Base-by-base conservation (phyloP, 1,284 basidiomycete genomes). In the Malassezia equina region DNA sequence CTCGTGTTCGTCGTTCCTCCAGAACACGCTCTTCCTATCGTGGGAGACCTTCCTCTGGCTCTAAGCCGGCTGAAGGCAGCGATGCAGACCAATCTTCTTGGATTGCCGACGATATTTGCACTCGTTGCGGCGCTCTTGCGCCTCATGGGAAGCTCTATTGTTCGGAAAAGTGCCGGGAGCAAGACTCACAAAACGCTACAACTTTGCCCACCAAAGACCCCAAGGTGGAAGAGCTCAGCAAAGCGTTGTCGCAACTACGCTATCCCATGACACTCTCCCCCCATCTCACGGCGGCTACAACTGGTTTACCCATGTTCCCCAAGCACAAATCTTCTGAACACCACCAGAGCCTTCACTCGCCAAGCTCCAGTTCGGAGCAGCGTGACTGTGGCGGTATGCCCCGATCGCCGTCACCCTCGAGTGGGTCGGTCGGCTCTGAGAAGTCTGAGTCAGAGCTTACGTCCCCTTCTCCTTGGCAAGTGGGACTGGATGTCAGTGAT, bases 21-120 rank as follows among this genome's bases (percentile, higher is more conserved):
- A 39, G 12, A 12, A 39, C 36, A 3, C 36, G 36, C 19, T 15
- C 15, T 31, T 7, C 7, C 29, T 7, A 31, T 12, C 36, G 36
- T 15, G 36, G 36, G 21, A 39, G 36, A 19, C 36, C n/a, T 8
- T 15, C 19, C 12, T 21, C 36, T 15, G 21, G 17, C 36, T 39
- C 36, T 19, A 39, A 39, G 19, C 19, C 19, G 9, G 36, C 15
- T 5, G 36, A 39, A 19, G 36, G 36, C 36, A 21, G 7, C 19
- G 36, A 43, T 12, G 48, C 51, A 12, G 48, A 56, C 8, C 48
- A 51, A 9, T 51, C 49, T 19, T 52, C 55, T 4, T 57, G 55
- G 55, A 57, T 57, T 43, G 55, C 55, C 4, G 55, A 57, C 29
- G 55, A 57, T 29, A 51, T 57, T 17, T 57, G 55, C 33, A 47